Base-by-base conservation (phyloP, 2,329 filamentous ascomycete genomes). In the Clonostachys solani region DNA sequence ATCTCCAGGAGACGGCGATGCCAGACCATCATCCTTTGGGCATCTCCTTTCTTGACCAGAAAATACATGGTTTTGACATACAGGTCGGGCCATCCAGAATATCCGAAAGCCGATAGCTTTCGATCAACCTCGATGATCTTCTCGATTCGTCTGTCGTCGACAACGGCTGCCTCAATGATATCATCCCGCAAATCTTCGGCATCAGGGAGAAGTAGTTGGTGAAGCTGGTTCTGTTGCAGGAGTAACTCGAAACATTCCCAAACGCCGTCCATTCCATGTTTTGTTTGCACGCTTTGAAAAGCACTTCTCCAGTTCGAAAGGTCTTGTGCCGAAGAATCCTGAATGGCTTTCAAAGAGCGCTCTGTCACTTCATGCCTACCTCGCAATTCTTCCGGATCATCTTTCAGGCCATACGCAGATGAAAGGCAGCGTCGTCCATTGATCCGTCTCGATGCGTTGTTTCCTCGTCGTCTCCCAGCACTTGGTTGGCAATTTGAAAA, bases 21-120 rank as follows among this genome's bases (percentile, higher is more conserved):
- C 77, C 78, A 81, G 29, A 61, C 61, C 41, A 75, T 47, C 8
- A 66, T 71, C 42, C 64, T 57, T 2, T 62, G 58, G 44, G 66
- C 68, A 40, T 69, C 60, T 29, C 58, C 61, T 23, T 63, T 64
- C 2, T 57, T 60, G 6, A 81, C 60, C 42, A 72, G 71, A 51
- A 64, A 62, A 17, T 67, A 60, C 16, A 82, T 54, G 12, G 73
- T 54, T n/a, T 63, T 72, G n/a, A 60, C 58, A 52, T 81, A 80
- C 3, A 80, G 57, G 12, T 67, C 56, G 2, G 78, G 77, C 78
- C 77, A 81, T 38, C 58, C 59, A 12, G 68, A 67, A 33, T 58
- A 52, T 44, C 71, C 61, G 3, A 62, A 50, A 4, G 61, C 56
- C 33, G 60, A 57, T 47, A 81, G 68, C 59, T 55, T 43, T 35